phyloP scores from a whole-genome alignment of 2,329 filamentous ascomycete genomes.

The Fusarium phyllophilum region DNA sequence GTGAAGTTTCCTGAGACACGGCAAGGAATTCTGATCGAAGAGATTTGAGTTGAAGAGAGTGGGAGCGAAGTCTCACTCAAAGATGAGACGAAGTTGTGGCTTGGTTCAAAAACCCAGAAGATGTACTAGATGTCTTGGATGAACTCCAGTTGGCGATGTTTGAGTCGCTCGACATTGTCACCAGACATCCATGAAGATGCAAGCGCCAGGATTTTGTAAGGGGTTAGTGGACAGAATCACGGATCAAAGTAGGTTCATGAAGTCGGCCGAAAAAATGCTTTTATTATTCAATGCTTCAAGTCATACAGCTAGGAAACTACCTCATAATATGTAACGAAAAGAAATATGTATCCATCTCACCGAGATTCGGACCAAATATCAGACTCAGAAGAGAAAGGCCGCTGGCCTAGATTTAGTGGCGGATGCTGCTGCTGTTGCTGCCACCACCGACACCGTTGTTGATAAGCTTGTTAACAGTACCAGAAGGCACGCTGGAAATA shows the following conservation, averaged over 20 bases:
- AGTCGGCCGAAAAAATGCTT: neutral
- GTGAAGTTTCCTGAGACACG: neutral
- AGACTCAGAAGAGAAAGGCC: neutral
- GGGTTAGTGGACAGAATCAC: neutral
- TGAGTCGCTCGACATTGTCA: neutral
- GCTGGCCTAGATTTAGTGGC: neutral
- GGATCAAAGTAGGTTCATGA: neutral
- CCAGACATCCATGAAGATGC: neutral
- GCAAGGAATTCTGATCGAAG: neutral
- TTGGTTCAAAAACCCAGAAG: no score
- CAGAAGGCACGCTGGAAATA: conserved; percentile 13
- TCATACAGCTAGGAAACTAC: conserved; percentile 19
- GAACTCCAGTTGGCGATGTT: neutral
- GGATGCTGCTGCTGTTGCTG: conserved; percentile 6
- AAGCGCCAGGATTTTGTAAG: neutral
- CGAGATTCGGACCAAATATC: neutral
- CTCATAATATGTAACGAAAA: neutral
- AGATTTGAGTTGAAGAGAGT: neutral
- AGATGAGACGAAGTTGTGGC: no score
- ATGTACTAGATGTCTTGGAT: no score
- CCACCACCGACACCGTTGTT: conserved; percentile 25
- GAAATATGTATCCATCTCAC: neutral
- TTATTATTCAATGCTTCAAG: conserved; percentile 14
- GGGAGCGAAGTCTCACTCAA: no score
- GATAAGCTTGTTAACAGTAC: conserved; percentile 35